phyloP scores from a whole-genome alignment of 2,329 filamentous ascomycete genomes.

The Niveomyces coronatus region DNA sequence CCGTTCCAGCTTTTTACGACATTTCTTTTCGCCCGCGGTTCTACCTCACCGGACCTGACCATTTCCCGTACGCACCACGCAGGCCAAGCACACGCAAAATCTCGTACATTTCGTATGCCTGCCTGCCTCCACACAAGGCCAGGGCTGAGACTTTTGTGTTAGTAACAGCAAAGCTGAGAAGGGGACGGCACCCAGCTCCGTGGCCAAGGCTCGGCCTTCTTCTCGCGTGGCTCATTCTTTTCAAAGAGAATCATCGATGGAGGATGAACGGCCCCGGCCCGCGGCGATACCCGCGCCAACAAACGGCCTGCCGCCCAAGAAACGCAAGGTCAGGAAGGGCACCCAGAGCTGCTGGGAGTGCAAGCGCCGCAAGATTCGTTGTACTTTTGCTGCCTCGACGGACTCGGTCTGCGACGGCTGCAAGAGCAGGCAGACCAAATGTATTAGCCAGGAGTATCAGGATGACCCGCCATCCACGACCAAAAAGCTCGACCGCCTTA shows the following conservation, averaged over 20 bases:
- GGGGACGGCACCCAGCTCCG: no score
- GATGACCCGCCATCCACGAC: neutral
- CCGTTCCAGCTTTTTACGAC: no score
- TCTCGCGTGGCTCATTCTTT: neutral
- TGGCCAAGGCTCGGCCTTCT: no score
- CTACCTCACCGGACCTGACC: no score
- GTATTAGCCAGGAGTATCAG: conserved; percentile 5
- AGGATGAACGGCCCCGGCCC: neutral
- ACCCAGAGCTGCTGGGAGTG: conserved; percentile 52
- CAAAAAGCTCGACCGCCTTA: neutral
- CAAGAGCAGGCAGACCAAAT: conserved; percentile 7
- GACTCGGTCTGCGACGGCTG: conserved; percentile 37
- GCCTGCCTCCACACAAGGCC: no score
- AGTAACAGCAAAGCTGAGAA: neutral
- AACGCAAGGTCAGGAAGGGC: conserved; percentile 40
- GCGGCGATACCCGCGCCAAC: neutral
- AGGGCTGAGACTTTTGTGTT: no score
- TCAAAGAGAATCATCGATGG: no score
- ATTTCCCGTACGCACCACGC: no score
- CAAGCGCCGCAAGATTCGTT: conserved; percentile 44
- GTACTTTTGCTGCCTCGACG: conserved; percentile 31
- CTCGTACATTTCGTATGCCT: no score
- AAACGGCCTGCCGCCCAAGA: conserved; percentile 12
- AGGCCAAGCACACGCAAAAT: no score
- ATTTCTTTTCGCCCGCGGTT: no score